phyloP scores from a whole-genome alignment of 2,329 filamentous ascomycete genomes.

The Fusarium sp. region DNA sequence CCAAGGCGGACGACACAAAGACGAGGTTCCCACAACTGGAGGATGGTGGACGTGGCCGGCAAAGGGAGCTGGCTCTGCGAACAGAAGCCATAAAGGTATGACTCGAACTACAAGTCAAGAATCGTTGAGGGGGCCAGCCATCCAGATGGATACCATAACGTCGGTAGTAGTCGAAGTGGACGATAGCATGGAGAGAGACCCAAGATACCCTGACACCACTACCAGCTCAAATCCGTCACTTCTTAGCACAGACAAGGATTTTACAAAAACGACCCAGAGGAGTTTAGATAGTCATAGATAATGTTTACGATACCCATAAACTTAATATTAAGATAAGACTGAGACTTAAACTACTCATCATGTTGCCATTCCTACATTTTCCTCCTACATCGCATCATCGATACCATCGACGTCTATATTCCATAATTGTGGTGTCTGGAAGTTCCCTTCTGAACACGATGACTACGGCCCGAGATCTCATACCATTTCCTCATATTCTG shows the following conservation, averaged over 20 bases:
- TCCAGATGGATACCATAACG: slow-evolving; percentile 60
- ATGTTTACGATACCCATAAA: neutral
- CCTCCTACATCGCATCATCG: too few species aligned
- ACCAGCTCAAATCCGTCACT: slow-evolving; percentile 46
- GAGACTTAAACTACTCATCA: too few species aligned
- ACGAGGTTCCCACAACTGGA: slow-evolving; percentile 30
- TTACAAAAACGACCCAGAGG: slow-evolving; percentile 17
- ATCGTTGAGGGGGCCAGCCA: slow-evolving; percentile 54
- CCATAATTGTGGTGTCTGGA: too few species aligned
- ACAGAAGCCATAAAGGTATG: slow-evolving; percentile 27
- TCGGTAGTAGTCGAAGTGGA: slow-evolving; percentile 57
- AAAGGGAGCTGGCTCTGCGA: slow-evolving; percentile 12
- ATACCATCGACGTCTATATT: too few species aligned
- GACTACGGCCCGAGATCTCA: too few species aligned
- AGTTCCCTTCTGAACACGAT: too few species aligned
- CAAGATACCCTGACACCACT: slow-evolving; percentile 43
- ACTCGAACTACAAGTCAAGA: slow-evolving; percentile 49
- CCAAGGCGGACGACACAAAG: slow-evolving; percentile 47
- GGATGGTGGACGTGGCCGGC: slow-evolving; percentile 49
- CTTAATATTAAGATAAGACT: neutral
- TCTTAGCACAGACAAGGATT: slow-evolving; percentile 48
- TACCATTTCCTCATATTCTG: too few species aligned
- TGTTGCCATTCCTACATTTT: too few species aligned
- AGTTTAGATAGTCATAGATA: slow-evolving; percentile 17
- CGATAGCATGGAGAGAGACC: slow-evolving; percentile 44